These are phyloP conservation scores for Ambrosia hybrid DNA, from an alignment of 140 eudicot species.

Conservation along the genomic window DNA sequence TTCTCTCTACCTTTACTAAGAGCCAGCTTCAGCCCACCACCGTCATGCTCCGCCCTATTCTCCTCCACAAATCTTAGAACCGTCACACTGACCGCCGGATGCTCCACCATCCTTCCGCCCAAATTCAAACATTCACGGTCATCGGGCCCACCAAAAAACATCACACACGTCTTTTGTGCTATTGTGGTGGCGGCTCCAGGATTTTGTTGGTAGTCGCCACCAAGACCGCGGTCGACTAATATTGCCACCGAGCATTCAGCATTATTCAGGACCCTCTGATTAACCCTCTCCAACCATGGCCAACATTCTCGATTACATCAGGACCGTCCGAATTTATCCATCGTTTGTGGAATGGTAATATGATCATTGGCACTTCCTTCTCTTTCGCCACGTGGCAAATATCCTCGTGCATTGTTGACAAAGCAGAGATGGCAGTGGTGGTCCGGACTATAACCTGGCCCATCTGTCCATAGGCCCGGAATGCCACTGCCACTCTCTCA, in stretches of 20 bases:
- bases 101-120: constrained; percentile 81
- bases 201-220: constrained; percentile 34
- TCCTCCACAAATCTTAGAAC: constrained; percentile 57
- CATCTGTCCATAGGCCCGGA: constrained; percentile 59
- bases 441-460: constrained; percentile 71
- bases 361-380: constrained; percentile 50
- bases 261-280: constrained; percentile 59
- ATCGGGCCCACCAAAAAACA: constrained; percentile 89
- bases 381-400: constrained; percentile 70
- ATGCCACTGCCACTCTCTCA: constrained; percentile 65
- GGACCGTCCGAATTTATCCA: constrained; percentile 58
- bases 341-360: constrained; percentile 66
- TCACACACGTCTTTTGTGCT: constrained; percentile 49
- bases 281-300: constrained; percentile 87
- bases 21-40: constrained; percentile 36
- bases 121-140: constrained; percentile 68
- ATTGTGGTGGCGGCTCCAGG: constrained; percentile 20
- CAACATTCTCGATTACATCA: constrained; percentile 57
- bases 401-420: constrained; percentile 85
- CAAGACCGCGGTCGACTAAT: constrained; percentile 77
- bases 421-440: constrained; percentile 63
- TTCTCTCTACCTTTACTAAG: constrained; percentile 47
- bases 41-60: constrained; percentile 6
- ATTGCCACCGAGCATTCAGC: constrained; percentile 82
- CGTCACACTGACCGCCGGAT: constrained; percentile 67